phyloP scores from a whole-genome alignment of 305 asterid species.

The Fraxinus greggii region DNA sequence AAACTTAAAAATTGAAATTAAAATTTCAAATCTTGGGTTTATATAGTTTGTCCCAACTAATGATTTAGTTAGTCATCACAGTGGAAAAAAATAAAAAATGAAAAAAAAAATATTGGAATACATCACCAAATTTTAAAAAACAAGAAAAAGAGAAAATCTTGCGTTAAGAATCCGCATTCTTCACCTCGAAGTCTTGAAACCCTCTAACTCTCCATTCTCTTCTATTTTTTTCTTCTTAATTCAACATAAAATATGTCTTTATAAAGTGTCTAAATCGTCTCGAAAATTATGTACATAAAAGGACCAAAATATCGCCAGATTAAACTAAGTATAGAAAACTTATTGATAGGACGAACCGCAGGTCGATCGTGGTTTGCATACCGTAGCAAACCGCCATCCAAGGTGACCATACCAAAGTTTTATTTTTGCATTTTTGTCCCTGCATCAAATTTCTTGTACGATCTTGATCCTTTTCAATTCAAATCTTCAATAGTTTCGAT shows the following conservation, averaged over 20 bases:
- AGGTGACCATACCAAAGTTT: background rate
- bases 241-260: background rate
- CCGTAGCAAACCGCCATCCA: background rate
- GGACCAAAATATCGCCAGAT: background rate
- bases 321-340: background rate
- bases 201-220: background rate
- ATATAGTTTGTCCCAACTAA: background rate
- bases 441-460: background rate
- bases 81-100: background rate
- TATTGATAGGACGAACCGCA: background rate
- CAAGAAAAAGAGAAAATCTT: background rate
- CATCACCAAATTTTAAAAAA: too few species aligned
- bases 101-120: too few species aligned
- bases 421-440: background rate
- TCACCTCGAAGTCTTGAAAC: background rate
- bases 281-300: background rate
- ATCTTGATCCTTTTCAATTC: background rate
- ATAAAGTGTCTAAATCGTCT: background rate
- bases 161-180: background rate
- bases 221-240: background rate
- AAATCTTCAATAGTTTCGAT: background rate
- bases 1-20: background rate
- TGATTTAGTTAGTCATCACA: background rate
- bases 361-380: background rate
- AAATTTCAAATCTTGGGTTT: background rate